phyloP scores from a whole-genome alignment of 768 basidiomycete species.

The Ramaria rubella region DNA sequence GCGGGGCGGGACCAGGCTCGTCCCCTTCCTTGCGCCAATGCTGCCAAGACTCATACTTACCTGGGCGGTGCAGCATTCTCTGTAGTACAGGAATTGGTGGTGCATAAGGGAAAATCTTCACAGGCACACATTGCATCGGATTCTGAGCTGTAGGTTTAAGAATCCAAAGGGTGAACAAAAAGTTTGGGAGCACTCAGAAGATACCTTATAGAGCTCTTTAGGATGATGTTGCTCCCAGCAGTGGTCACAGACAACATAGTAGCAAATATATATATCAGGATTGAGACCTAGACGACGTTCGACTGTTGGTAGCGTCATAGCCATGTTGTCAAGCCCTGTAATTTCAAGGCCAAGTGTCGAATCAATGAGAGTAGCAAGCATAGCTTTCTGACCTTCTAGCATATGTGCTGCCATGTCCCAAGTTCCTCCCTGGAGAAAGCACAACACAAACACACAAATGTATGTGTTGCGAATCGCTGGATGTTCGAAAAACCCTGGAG shows the following conservation, averaged over 20 bases:
- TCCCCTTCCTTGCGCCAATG: constrained; percentile 20
- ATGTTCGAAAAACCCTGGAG: constrained; percentile 20
- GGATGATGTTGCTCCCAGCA: constrained; percentile 21
- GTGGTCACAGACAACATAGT: constrained; percentile 16
- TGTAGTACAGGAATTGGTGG: constrained; percentile 14
- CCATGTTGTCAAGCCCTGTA: constrained; percentile 16
- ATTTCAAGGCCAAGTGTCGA: not conserved
- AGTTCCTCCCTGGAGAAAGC: constrained; percentile 17
- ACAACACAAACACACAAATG: constrained; percentile 17
- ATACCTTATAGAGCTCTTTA: constrained; percentile 1
- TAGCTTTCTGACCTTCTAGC: constrained; percentile 9
- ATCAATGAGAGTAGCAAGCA: not conserved
- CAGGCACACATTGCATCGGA: constrained; percentile 15
- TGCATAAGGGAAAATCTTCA: constrained; percentile 19
- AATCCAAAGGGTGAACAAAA: constrained; percentile 8
- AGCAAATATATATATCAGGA: constrained; percentile 16
- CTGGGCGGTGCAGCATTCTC: constrained; percentile 17
- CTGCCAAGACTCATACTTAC: constrained; percentile 22
- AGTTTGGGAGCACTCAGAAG: constrained; percentile 13
- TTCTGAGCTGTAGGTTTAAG: constrained; percentile 11
- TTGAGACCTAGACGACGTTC: constrained; percentile 19
- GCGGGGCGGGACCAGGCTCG: constrained; percentile 12
- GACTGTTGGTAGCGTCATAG: constrained; percentile 17
- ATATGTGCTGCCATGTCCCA: constrained; percentile 1
- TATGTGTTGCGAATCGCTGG: constrained; percentile 20